phyloP scores from a whole-genome alignment of 2,329 filamentous ascomycete genomes.

The Microcyclosporella mali region DNA sequence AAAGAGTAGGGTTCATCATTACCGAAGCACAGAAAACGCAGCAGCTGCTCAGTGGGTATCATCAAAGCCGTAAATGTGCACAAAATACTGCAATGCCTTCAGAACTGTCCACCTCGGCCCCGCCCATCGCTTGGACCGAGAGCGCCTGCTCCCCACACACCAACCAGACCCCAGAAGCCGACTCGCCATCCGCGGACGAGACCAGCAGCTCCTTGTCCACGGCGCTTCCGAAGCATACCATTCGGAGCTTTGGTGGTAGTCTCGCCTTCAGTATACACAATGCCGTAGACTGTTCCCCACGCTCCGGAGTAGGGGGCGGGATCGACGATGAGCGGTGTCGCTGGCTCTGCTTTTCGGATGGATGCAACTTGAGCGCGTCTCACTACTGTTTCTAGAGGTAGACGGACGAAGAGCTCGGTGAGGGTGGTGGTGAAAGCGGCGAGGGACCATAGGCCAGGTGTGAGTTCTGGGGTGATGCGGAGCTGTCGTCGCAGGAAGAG shows the following conservation, averaged over 20 bases:
- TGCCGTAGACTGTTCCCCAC: conserved; percentile 83
- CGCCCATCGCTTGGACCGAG: conserved; percentile 57
- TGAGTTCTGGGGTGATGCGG: conserved; percentile 71
- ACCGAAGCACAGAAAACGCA: neutral
- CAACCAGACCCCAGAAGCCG: conserved; percentile 69
- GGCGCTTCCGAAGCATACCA: conserved; percentile 40
- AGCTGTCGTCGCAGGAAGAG: conserved; percentile 81
- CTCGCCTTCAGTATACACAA: conserved; percentile 74
- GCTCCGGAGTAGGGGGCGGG: conserved; percentile 78
- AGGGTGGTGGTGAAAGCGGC: conserved; percentile 75
- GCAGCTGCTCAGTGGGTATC: neutral
- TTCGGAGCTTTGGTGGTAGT: conserved; percentile 33
- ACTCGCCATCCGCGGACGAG: conserved; percentile 71
- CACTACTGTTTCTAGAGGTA: conserved; percentile 87
- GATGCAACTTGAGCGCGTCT: conserved; percentile 70
- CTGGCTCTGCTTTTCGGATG: conserved; percentile 27
- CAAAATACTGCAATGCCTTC: neutral
- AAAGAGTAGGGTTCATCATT: conserved; percentile 1
- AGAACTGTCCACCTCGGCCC: conserved; percentile 32
- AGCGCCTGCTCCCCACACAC: conserved; percentile 64
- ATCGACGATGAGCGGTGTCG: conserved; percentile 67
- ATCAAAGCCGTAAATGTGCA: conserved; percentile 1
- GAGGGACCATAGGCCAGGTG: conserved; percentile 74
- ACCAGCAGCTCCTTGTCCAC: conserved; percentile 62
- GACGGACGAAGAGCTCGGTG: conserved; percentile 73